Evolutionary conservation across 306 rosid genomes (phyloP), one percentile per base, ranked within the genome.

Genomic region (Astragalus glycyphyllos): DNA sequence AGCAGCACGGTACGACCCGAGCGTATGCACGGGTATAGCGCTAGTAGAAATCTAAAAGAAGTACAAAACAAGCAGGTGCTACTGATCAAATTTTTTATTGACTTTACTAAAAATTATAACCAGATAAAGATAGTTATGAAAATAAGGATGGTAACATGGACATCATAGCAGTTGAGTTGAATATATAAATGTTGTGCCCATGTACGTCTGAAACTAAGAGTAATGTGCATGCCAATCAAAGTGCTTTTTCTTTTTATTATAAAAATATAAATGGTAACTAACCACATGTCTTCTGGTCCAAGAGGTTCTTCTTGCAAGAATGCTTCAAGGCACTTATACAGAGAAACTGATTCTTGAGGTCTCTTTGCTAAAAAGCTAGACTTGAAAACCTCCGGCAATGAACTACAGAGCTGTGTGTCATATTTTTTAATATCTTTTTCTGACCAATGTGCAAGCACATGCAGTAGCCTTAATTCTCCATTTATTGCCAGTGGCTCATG

Each of bases 211-310:
- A 47, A 66, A 67, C 56, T 14, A 71, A 65, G 65, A 72, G 14
- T 47, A 54, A 42, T 17, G 64, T 26, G 46, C 73, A 46, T 71
- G 67, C 51, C 10, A 47, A 62, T 80, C 68, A 54, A 69, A 65
- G 64, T 63, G 13, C 45, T 47, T 53, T 38, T 15, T 55, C 73
- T 38, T 32, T 12, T 64, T 73, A 62, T 26, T 20, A 78, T 71
- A 57, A 65, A 65, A 54, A 78, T 71, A 57, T 56, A 65, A 54
- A 63, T 34, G 26, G 70, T 49, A 58, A 87, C 99, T 80, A 48
- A 94, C 99, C 99, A 94, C 99, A 94, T 94, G 82, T 94, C 99
- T 80, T 94, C 96, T 10, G 99, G 99, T 69, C 99, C 99, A 77
- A 94, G 96, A 68, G 99, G 99, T 79, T 94, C 99, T 88, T 91